Evolutionary conservation across 139 green algal species (phyloP), one percentile per base, ranked within the genome.

Genomic region (Micromonas pusilla): DNA sequence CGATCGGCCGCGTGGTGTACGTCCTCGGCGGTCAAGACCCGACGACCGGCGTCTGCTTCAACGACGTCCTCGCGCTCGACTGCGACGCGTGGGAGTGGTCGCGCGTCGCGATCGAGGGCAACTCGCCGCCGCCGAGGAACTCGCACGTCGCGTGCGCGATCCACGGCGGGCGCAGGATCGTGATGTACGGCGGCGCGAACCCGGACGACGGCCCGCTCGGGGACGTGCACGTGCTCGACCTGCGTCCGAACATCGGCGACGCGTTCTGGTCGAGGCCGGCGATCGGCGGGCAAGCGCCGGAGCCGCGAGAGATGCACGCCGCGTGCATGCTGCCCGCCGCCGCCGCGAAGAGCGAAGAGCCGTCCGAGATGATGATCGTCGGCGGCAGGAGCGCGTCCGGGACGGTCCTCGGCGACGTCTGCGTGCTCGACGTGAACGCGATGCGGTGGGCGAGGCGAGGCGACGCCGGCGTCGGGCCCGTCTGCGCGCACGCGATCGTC

Each of bases 1-100:
- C 72, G 16, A 71, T 87, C 2, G 79, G 70, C 0, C 66, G 81
- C 0, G 39, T 78, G 9, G 63, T 91, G 19, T 91, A 87, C 52
- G n/a, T 91, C 16, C 91, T 86, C 63, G 89, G 87, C 0, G 89
- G 89, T 0, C 88, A 91, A 83, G 89, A 89, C 37, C 85, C 85
- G 13, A 26, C 83, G 23, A 84, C 81, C 26, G 84, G 85, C 23
- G 70, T 82, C 33, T 82, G 80, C 25, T 87, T 84, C 76, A 84
- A 86, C 39, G 85, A 89, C 38, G 34, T 89, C 0, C 79, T 88
- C 9, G 76, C 84, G 45, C 80, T 90, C 25, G 84, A 91, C 73
- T 80, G 75, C 1, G 28, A 68, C 25, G 9, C 60, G 60, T 30
- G 60, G 26, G 60, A 32, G 25, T 68, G 60, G 60, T 32, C 25